A percentile compares a stretch with the other conserved stretches of the same genome.
phyloP scores from a whole-genome alignment of 176 grass and related monocot genomes.

The Eleusine coracana region DNA sequence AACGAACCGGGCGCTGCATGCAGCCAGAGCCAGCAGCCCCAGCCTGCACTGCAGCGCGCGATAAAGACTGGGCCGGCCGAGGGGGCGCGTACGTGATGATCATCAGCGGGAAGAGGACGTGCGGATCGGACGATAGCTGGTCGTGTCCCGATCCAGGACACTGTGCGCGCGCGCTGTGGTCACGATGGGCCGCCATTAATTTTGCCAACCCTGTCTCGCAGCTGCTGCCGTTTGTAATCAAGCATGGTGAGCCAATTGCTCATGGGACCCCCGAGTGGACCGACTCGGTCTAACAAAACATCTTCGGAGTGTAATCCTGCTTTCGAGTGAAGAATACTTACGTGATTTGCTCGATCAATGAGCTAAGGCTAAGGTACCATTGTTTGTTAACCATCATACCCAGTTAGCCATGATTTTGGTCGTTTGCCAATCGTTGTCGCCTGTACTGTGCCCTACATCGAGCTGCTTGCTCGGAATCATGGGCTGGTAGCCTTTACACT shows the following conservation, averaged over 20 bases:
- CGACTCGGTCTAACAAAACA: background rate
- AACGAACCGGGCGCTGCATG: background rate
- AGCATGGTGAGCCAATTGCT: background rate
- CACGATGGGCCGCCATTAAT: background rate
- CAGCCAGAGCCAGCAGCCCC: no score
- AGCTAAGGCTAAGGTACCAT: no score
- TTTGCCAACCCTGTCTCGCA: background rate
- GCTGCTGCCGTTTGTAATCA: background rate
- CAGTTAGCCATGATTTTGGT: background rate
- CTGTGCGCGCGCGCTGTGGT: conserved; percentile 10
- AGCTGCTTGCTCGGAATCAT: background rate
- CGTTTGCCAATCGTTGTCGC: conserved; percentile 1
- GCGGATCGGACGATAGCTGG: background rate
- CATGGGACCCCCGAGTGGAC: background rate
- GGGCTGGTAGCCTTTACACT: background rate
- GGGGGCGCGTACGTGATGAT: background rate
- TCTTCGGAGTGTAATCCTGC: background rate
- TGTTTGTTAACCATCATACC: no score
- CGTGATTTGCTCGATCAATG: no score
- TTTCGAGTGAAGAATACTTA: background rate
- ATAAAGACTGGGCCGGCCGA: background rate
- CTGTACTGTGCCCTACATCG: background rate
- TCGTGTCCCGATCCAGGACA: background rate
- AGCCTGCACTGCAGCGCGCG: no score
- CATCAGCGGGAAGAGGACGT: background rate